phyloP scores from a whole-genome alignment of 2,329 filamentous ascomycete genomes.

The Penicillium sp. region DNA sequence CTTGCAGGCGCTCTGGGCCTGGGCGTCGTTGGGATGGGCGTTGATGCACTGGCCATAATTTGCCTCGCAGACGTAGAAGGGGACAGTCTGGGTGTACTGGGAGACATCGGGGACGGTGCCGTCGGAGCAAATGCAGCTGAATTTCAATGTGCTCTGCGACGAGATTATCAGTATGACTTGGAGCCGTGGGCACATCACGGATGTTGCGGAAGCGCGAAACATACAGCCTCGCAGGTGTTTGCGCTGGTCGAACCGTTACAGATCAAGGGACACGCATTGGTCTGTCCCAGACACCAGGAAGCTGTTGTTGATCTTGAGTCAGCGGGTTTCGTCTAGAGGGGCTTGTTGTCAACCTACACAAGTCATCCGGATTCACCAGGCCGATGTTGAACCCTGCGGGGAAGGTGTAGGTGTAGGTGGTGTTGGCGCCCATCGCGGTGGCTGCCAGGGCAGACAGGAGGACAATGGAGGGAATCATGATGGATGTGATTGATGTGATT shows the following conservation, averaged over 20 bases:
- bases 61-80: slow-evolving; percentile 60
- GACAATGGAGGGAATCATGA: slow-evolving; percentile 52
- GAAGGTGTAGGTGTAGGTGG: slow-evolving; percentile 44
- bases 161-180: slow-evolving; percentile 3
- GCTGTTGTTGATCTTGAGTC: slow-evolving; percentile 30
- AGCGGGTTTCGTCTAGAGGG: neutral
- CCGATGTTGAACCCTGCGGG: slow-evolving; percentile 46
- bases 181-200: neutral
- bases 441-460: slow-evolving; percentile 50
- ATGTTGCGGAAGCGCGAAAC: slow-evolving; percentile 26
- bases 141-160: slow-evolving; percentile 48
- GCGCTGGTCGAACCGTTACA: slow-evolving; percentile 53
- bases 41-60: slow-evolving; percentile 54
- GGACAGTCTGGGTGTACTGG: slow-evolving; percentile 60
- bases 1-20: slow-evolving; percentile 53
- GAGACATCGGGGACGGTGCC: slow-evolving; percentile 57
- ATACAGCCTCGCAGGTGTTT: slow-evolving; percentile 61
- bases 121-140: slow-evolving; percentile 60
- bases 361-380: slow-evolving; percentile 38
- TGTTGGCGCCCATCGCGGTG: slow-evolving; percentile 37
- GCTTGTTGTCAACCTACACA: slow-evolving; percentile 26
- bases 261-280: slow-evolving; percentile 61
- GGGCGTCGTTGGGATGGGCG: slow-evolving; percentile 47
- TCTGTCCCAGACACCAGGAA: slow-evolving; percentile 61
- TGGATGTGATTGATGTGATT: slow-evolving; percentile 24